These are phyloP conservation scores for Candida insectorum DNA, from an alignment of 805 yeast species.

Conservation along the genomic window DNA sequence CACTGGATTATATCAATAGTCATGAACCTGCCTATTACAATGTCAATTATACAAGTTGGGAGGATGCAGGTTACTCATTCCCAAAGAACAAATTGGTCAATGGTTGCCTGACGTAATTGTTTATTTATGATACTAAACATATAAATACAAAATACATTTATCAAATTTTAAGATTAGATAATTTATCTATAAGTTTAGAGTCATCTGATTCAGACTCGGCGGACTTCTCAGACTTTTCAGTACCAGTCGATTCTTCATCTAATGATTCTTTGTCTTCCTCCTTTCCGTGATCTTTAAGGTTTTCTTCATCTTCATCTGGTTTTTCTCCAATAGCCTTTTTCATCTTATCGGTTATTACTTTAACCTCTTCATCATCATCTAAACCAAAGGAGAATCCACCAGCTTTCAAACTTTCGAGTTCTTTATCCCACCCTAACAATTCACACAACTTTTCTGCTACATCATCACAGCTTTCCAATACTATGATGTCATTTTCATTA, in stretches of 20 bases:
- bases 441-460: slow-evolving; percentile 53
- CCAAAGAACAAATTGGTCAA: slow-evolving; percentile 37
- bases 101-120: slow-evolving; percentile 13
- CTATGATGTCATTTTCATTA: slow-evolving; percentile 52
- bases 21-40: slow-evolving; percentile 71
- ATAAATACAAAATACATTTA: neutral
- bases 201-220: neutral
- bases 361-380: slow-evolving; percentile 10
- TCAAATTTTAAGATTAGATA: slow-evolving; percentile 1
- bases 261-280: slow-evolving; percentile 9
- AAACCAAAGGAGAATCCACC: slow-evolving; percentile 11
- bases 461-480: slow-evolving; percentile 64
- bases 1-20: slow-evolving; percentile 70
- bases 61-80: slow-evolving; percentile 58
- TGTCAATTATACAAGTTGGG: slow-evolving; percentile 72
- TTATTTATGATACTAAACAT: slow-evolving; percentile 5
- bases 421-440: slow-evolving; percentile 62
- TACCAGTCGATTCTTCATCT: neutral
- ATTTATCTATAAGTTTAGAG: neutral
- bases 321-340: slow-evolving; percentile 5
- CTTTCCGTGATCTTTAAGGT: neutral
- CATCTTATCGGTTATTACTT: slow-evolving; percentile 12
- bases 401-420: slow-evolving; percentile 41
- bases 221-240: slow-evolving; percentile 5
- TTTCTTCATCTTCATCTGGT: neutral